Percentiles rank a stretch among this genome's conserved stretches.
phyloP scores from a whole-genome alignment of 331 rosid species.

The Cydonia oblonga region DNA sequence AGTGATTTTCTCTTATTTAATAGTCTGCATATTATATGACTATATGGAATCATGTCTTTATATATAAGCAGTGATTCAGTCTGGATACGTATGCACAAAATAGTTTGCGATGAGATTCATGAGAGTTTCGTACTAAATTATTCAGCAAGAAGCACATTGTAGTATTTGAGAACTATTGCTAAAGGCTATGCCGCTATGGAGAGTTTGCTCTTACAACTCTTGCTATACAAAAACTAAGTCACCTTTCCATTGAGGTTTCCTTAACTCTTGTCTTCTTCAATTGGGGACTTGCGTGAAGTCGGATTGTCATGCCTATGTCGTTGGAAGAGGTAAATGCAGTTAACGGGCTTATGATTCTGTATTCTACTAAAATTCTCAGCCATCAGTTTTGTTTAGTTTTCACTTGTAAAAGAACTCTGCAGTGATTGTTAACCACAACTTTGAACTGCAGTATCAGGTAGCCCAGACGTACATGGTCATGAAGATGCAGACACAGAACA shows the following conservation, averaged over 20 bases:
- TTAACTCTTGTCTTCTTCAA: slow-evolving; percentile 10
- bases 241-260: slow-evolving; percentile 13
- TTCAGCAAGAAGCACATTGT: too few relatives aligned
- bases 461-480: slow-evolving; percentile 32
- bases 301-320: slow-evolving; percentile 36
- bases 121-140: too few relatives aligned
- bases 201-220: background rate
- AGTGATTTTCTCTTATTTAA: too few relatives aligned
- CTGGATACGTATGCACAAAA: too few relatives aligned
- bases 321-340: slow-evolving; percentile 32
- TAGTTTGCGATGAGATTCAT: too few relatives aligned
- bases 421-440: background rate
- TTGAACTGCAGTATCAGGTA: slow-evolving; percentile 25
- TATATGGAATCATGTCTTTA: too few relatives aligned
- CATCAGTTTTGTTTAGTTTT: background rate
- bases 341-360: background rate
- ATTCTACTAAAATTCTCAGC: background rate
- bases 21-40: too few relatives aligned
- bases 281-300: slow-evolving; percentile 19
- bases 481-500: slow-evolving; percentile 40
- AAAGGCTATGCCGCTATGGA: too few relatives aligned
- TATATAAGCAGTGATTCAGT: too few relatives aligned
- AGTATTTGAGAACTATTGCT: too few relatives aligned
- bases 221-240: background rate
- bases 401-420: background rate